Conservation (phyloP, 2,329 filamentous ascomycete genomes). For the Penicillium glabrum region DNA sequence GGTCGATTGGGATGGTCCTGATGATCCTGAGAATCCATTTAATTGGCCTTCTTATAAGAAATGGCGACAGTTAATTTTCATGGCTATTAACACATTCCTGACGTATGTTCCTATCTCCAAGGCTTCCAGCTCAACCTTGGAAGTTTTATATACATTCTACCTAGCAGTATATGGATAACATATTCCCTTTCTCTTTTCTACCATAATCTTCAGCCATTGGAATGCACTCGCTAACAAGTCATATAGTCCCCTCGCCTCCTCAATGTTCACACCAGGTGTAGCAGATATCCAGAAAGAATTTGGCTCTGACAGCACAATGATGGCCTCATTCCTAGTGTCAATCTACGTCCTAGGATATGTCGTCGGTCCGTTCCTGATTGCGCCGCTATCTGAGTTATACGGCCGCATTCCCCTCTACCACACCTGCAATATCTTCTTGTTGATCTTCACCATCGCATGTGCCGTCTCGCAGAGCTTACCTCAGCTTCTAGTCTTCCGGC, state of each 20-base stretch:
- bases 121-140: background rate
- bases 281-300: conserved; percentile 50
- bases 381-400: conserved; percentile 64
- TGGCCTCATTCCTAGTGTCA: conserved; percentile 57
- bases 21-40: conserved; percentile 33
- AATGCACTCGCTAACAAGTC: background rate
- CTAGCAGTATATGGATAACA: background rate
- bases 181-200: background rate
- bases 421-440: conserved; percentile 57
- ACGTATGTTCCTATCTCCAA: conserved; percentile 14
- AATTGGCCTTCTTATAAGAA: conserved; percentile 33
- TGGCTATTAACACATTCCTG: conserved; percentile 25
- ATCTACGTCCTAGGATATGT: conserved; percentile 64
- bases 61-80: conserved; percentile 14
- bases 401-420: conserved; percentile 60
- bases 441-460: conserved; percentile 64
- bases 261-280: conserved; percentile 49
- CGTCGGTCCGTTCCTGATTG: conserved; percentile 58
- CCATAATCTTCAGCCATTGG: no score
- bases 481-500: conserved; percentile 61
- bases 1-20: conserved; percentile 23
- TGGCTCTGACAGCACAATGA: conserved; percentile 41
- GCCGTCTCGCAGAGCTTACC: conserved; percentile 58
- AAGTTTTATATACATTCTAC: background rate
- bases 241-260: conserved; percentile 37